Evolutionary conservation across 2,329 filamentous ascomycete genomes (phyloP), one percentile per base, ranked within the genome.

Genomic region (Fusarium guadeloupense): DNA sequence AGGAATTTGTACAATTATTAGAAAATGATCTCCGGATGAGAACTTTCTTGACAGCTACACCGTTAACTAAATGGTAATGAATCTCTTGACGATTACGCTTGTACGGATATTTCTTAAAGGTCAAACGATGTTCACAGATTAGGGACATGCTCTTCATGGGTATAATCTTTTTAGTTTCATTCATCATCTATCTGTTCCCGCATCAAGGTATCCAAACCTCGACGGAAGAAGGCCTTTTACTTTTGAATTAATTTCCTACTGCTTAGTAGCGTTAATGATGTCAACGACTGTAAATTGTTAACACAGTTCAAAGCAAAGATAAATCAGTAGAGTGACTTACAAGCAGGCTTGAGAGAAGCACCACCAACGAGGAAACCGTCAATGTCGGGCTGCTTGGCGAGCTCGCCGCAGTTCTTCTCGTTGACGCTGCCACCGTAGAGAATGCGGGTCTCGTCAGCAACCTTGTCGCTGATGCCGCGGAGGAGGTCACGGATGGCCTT

Each of bases 351-450:
- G 82, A 98, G 87, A 77, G 91, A 95, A 75, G 94, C 94, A 79
- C 94, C 94, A 67, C 94, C 94, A 68, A 98, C 94, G 69, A 98
- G 86, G 89, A 98, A 98, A 56, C 95, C 95, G 78, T 99, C 95
- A 77, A 99, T 97, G 79, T 99, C 95, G 65, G 86, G 77, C 86
- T 98, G 88, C 84, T 93, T 94, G 76, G 90, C 88, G 72, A 99
- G 86, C 66, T 98, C 94, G 74, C 84, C 86, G 85, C 92, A 96
- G 88, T 99, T 99, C 90, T 97, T 97, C 85, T 97, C 95, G 76
- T 85, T 96, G 72, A 99, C 95, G 72, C 90, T 95, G 75, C 95
- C 95, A 68, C 95, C 95, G 80, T 99, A 99, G 75, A 99, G 89
- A 76, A 99, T 92, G 72, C 95, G 88, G 61, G 93, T 97, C 81